These are phyloP conservation scores for Rhododendron ferrugineum DNA, from an alignment of 148 eudicot species.

Conservation along the genomic window DNA sequence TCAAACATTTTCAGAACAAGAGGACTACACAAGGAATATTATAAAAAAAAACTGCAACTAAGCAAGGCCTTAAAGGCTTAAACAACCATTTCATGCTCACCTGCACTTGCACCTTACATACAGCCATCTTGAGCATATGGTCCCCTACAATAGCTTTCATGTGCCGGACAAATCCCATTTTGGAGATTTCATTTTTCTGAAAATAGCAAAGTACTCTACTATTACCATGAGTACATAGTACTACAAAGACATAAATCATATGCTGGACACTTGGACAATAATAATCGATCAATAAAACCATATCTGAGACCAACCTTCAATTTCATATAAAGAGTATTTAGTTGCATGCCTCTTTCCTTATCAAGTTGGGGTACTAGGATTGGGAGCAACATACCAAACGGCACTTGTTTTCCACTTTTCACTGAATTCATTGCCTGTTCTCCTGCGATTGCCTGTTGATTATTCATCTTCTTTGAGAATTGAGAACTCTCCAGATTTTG, in stretches of 20 bases:
- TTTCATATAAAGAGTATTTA: slow-evolving; percentile 53
- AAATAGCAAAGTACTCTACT: slow-evolving; percentile 14
- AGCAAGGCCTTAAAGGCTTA: background rate
- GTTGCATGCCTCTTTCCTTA: slow-evolving; percentile 80
- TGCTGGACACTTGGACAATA: background rate
- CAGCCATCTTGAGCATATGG: slow-evolving; percentile 86
- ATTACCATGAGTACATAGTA: background rate
- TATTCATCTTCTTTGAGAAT: slow-evolving; percentile 28
- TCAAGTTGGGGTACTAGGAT: slow-evolving; percentile 82
- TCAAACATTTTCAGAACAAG: background rate
- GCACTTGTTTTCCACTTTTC: slow-evolving; percentile 65
- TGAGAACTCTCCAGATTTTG: slow-evolving; percentile 37
- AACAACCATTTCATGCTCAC: slow-evolving; percentile 25
- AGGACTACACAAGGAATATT: background rate
- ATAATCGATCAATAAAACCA: background rate
- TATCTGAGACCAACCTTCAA: slow-evolving; percentile 42
- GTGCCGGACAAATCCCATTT: slow-evolving; percentile 67
- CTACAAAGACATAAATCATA: background rate
- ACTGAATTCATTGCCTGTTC: slow-evolving; percentile 39
- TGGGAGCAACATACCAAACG: slow-evolving; percentile 86
- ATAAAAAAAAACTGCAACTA: background rate
- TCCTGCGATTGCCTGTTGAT: slow-evolving; percentile 36
- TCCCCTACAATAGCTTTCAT: slow-evolving; percentile 88
- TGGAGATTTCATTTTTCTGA: slow-evolving; percentile 84
- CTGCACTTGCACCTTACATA: slow-evolving; percentile 68